phyloP scores from a whole-genome alignment of 345 rosid genomes.

The Pistacia atlantica region DNA sequence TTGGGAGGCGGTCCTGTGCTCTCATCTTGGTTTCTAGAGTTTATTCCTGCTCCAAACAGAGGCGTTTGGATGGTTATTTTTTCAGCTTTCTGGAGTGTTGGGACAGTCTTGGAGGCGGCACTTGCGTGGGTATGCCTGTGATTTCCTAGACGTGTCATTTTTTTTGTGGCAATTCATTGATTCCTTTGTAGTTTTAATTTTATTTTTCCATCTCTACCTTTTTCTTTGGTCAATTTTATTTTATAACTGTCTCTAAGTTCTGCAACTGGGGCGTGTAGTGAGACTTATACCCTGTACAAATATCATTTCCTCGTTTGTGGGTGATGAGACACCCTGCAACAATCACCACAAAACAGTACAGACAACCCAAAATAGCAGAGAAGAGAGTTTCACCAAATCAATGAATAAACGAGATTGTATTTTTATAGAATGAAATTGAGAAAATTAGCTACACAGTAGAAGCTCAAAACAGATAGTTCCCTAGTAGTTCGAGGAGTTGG shows the following conservation, averaged over 20 bases:
- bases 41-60: conserved; percentile 86
- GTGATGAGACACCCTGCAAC: too few relatives aligned
- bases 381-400: too few relatives aligned
- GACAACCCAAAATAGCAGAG: too few relatives aligned
- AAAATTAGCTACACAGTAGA: too few relatives aligned
- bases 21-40: conserved; percentile 86
- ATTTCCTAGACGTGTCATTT: neutral
- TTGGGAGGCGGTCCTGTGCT: conserved; percentile 96
- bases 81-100: conserved; percentile 84
- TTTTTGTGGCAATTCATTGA: neutral
- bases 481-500: too few relatives aligned
- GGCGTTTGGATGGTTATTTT: conserved; percentile 95
- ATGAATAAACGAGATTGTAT: too few relatives aligned
- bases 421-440: too few relatives aligned
- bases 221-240: neutral
- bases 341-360: too few relatives aligned
- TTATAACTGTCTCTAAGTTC: neutral
- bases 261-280: neutral
- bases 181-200: neutral
- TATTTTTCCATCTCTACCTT: neutral
- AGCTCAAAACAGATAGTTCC: too few relatives aligned
- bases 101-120: conserved; percentile 78
- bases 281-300: neutral
- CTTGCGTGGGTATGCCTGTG: conserved; percentile 74
- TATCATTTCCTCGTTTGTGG: neutral